These are phyloP conservation scores for Chalciporus piperatoides DNA, from an alignment of 1,284 basidiomycete genomes.

Conservation along the genomic window DNA sequence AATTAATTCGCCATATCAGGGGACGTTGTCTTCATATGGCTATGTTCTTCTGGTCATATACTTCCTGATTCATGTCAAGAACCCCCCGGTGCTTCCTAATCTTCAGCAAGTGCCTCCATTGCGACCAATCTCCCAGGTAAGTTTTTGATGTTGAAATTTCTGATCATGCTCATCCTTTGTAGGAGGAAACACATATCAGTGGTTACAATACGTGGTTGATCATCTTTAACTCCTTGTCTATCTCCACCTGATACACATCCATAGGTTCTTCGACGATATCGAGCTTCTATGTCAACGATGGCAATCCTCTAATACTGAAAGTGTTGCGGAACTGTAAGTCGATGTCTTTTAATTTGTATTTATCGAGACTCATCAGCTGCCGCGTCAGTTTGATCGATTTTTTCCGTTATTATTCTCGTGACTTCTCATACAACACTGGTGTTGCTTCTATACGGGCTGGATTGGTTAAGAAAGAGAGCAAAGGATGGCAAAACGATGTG, in stretches of 20 bases:
- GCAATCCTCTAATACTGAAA: conserved; percentile 91
- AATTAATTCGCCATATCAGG: conserved; percentile 97
- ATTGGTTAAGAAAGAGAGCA: conserved; percentile 83
- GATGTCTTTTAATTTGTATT: conserved; percentile 1
- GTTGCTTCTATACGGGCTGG: conserved; percentile 92
- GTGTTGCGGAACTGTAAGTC: conserved; percentile 86
- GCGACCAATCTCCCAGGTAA: conserved; percentile 71
- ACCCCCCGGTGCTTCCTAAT: conserved; percentile 89
- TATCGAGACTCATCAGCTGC: conserved; percentile 11
- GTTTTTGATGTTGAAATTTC: conserved; percentile 7
- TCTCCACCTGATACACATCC: neutral
- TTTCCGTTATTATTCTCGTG: conserved; percentile 94
- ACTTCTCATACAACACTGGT: conserved; percentile 89
- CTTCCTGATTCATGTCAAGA: conserved; percentile 96
- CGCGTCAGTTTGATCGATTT: conserved; percentile 84
- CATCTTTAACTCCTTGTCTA: neutral
- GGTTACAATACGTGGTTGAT: conserved; percentile 78
- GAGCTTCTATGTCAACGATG: conserved; percentile 88
- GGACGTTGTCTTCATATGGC: conserved; percentile 95
- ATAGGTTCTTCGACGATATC: conserved; percentile 96
- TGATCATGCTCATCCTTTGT: conserved; percentile 19
- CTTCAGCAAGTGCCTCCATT: conserved; percentile 86
- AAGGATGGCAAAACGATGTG: conserved; percentile 94
- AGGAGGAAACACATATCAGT: conserved; percentile 85
- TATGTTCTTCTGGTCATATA: conserved; percentile 98